phyloP scores from a whole-genome alignment of 257 asterid species.

The Leptodermis oblonga region DNA sequence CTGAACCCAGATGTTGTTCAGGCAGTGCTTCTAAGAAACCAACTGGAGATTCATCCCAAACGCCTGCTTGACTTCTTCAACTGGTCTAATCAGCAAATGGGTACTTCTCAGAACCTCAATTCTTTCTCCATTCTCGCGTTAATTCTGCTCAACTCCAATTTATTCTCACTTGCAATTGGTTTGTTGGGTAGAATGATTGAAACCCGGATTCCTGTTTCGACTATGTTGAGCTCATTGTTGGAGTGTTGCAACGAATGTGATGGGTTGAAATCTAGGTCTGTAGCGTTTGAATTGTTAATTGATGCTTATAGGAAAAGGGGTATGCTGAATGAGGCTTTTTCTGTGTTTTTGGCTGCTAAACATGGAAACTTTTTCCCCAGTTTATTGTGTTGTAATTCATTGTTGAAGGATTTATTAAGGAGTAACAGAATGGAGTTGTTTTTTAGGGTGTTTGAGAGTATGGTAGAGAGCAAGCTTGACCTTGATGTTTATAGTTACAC shows the following conservation, averaged over 20 bases:
- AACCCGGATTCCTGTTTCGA: conserved; percentile 35
- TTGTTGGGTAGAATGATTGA: conserved; percentile 46
- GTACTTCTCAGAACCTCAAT: conserved; percentile 44
- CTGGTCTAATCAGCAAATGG: conserved; percentile 59
- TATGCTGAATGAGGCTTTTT: conserved; percentile 65
- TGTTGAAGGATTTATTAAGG: conserved; percentile 67
- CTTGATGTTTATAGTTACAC: conserved; percentile 62
- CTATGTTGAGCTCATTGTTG: conserved; percentile 46
- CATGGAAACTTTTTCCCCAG: conserved; percentile 43
- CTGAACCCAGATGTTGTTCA: conserved; percentile 57
- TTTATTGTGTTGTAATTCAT: conserved; percentile 77
- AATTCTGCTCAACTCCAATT: conserved; percentile 52
- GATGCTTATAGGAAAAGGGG: conserved; percentile 66
- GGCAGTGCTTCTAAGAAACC: conserved; percentile 50
- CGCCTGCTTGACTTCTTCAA: conserved; percentile 66
- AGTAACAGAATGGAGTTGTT: conserved; percentile 56
- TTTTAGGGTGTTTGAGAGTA: conserved; percentile 59
- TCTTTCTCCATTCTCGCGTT: conserved; percentile 55
- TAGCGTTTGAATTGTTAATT: conserved; percentile 74
- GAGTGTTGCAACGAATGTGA: conserved; percentile 31
- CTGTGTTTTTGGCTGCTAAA: conserved; percentile 47
- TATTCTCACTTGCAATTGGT: conserved; percentile 44
- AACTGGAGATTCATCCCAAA: conserved; percentile 49
- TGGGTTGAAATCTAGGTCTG: conserved; percentile 36
- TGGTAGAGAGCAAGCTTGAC: conserved; percentile 42